Conservation (phyloP, 305 asterid genomes). For the Fraxinus velutina region DNA sequence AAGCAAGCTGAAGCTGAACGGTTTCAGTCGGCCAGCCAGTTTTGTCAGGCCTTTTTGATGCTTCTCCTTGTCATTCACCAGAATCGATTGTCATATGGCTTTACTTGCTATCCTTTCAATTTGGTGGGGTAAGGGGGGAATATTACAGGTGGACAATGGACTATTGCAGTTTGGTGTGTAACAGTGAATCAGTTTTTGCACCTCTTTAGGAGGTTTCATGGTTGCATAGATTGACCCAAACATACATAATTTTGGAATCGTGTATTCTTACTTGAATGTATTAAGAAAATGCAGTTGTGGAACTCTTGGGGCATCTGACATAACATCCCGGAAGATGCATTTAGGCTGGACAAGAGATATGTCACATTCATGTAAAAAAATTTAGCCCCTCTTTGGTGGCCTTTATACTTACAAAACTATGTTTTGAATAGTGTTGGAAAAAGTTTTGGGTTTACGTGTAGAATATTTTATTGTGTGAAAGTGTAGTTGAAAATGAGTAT, state of each 20-base stretch:
- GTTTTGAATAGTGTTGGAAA: neutral
- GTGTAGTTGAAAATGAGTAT: too few species aligned
- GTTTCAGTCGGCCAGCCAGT: neutral
- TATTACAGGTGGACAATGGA: neutral
- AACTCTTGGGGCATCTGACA: neutral
- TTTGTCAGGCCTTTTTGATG: neutral
- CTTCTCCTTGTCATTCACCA: neutral
- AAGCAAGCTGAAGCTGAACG: neutral
- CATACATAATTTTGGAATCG: neutral
- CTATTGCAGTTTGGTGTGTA: neutral
- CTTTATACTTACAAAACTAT: neutral
- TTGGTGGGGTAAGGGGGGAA: neutral
- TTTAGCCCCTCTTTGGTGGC: neutral
- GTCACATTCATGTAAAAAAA: neutral
- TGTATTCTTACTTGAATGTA: neutral
- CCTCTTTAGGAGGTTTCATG: neutral
- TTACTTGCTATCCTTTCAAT: neutral
- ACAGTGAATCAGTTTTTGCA: neutral
- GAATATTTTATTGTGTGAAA: too few species aligned
- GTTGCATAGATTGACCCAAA: neutral
- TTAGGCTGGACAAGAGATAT: neutral
- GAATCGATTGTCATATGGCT: neutral
- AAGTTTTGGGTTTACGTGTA: too few species aligned
- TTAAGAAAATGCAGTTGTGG: neutral
- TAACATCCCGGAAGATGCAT: neutral